Evolutionary conservation across 2,329 filamentous ascomycete genomes (phyloP).

Genomic region (Corynespora cassiicola): DNA sequence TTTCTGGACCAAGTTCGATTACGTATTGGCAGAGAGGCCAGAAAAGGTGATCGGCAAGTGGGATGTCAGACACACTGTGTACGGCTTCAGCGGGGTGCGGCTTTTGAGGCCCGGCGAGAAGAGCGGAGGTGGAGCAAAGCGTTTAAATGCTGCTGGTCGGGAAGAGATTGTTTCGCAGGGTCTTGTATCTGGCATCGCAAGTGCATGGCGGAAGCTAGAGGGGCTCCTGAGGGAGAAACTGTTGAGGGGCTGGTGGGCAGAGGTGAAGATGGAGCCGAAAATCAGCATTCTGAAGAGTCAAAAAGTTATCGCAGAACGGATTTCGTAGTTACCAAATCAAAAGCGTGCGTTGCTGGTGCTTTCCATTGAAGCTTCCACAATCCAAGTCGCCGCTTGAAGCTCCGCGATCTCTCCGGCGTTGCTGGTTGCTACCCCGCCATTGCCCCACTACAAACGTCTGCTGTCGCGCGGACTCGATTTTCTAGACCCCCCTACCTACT

Average conservation of each 20-base stretch:
- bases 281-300: conserved; percentile 57
- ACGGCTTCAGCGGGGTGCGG: conserved; percentile 59
- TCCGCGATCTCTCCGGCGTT: no score
- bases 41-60: conserved; percentile 58
- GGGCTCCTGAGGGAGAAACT: conserved; percentile 41
- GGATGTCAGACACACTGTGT: conserved; percentile 58
- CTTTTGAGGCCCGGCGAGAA: conserved; percentile 53
- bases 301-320: conserved; percentile 2
- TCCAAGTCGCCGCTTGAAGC: no score
- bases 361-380: background rate
- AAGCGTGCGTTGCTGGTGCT: no score
- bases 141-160: conserved; percentile 17
- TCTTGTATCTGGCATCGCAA: conserved; percentile 24
- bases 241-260: conserved; percentile 61
- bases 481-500: conserved; percentile 13
- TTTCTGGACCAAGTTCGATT: conserved; percentile 68
- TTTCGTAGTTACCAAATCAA: no score
- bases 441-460: conserved; percentile 18
- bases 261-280: conserved; percentile 60
- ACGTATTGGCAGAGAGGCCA: conserved; percentile 61
- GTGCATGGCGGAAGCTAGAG: conserved; percentile 38
- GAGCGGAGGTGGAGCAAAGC: conserved; percentile 22
- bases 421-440: conserved; percentile 17
- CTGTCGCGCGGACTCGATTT: conserved; percentile 16
- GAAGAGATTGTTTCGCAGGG: conserved; percentile 16